phyloP scores from a whole-genome alignment of 192 early-diverging fungal genomes.

The Diversispora eburnea region DNA sequence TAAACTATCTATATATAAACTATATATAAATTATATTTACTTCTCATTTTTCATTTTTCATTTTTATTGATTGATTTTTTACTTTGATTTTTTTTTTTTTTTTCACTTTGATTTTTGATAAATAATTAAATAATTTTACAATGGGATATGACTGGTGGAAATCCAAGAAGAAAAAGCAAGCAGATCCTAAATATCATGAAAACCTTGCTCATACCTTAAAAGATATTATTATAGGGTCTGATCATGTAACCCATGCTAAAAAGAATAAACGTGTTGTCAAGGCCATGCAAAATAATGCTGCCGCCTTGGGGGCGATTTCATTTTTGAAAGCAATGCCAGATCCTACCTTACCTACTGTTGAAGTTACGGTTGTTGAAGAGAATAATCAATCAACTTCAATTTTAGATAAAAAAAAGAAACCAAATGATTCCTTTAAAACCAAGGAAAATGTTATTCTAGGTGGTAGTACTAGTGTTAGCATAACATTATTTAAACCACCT shows the following conservation, averaged over 20 bases:
- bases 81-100: too few relatives aligned
- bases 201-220: constrained; percentile 36
- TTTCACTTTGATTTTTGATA: too few relatives aligned
- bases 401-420: background rate
- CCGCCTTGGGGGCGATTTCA: constrained; percentile 31
- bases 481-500: constrained; percentile 17
- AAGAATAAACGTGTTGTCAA: constrained; percentile 39
- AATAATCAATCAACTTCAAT: background rate
- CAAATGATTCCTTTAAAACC: background rate
- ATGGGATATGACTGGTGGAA: background rate
- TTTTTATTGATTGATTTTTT: too few relatives aligned
- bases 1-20: too few relatives aligned
- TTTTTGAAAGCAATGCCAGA: constrained; percentile 45
- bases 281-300: constrained; percentile 36
- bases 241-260: constrained; percentile 34
- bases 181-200: constrained; percentile 35
- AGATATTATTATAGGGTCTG: constrained; percentile 38
- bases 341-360: constrained; percentile 11
- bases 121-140: too few relatives aligned
- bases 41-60: too few relatives aligned
- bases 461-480: background rate
- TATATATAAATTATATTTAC: too few relatives aligned
- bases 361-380: constrained; percentile 28
- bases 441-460: background rate
- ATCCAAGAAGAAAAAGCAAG: background rate